Base-by-base conservation (phyloP, 768 basidiomycete genomes). In the Sporobolomyces roseus region DNA sequence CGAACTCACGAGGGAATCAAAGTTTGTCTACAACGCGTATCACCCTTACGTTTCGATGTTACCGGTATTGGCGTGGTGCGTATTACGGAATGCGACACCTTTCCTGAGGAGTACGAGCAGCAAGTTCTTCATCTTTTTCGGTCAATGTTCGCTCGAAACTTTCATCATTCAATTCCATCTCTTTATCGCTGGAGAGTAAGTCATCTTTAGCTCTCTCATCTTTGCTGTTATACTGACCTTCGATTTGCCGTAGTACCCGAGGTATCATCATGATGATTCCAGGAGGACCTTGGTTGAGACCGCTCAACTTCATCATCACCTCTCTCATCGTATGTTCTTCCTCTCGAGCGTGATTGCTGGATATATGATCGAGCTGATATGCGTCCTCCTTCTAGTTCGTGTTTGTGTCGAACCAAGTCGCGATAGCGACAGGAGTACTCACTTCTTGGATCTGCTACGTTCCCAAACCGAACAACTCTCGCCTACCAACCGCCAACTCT, bases 141-240 rank as follows among this genome's bases (percentile, higher is more conserved):
- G 92, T 46, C 85, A 82, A 76, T 92, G 90, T 61, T 93, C 91
- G 7, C 83, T 94, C 61, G 92, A 96, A 79, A 88, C 91, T 0
- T 96, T 93, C 78, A 88, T 93, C 75, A 84, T 93, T 65, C 91
- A 94, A 76, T 93, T 87, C 77, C 91, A 90, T 74, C 59, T 67
- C 19, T 72, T 70, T 45, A 73, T 73, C 53, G 68, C 72, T 13
- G 72, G 63, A 51, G 68, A 70, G 69, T 70, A 51, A 53, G 63
- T 65, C 29, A 32, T 33, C 14, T 61, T 19, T 41, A 51, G 90
- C 50, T 92, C 89, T 89, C 81, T 92, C 38, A 10, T 54, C 63
- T 48, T 50, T 23, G 5, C 38, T 32, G n/a, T 23, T 19, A 45
- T 25, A 46, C 56, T n/a, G n/a, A n/a, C n/a, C n/a, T n/a, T n/a